Evolutionary conservation across 1,284 basidiomycete genomes (phyloP), one percentile per base, ranked within the genome.

Genomic region (Sporisorium exsertum): DNA sequence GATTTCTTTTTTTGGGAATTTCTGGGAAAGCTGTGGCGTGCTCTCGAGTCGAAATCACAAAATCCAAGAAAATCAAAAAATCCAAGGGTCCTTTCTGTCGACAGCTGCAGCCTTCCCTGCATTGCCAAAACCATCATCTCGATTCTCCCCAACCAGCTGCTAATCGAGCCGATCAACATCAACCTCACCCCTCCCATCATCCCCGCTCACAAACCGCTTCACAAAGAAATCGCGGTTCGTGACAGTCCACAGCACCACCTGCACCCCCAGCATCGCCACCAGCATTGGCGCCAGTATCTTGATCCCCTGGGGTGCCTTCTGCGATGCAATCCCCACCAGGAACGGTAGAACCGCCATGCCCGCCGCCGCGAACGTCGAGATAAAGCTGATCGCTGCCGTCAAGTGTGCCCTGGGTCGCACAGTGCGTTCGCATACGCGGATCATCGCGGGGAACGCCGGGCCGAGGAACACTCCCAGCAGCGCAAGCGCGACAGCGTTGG

Each of bases 311-410:
- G 75, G 58, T 2, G 67, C 60, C 26, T 58, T 54, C 29, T 81
- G 72, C 1, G 72, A 71, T 1, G 71, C 64, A 1, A 81, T 45
- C 2, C 79, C 77, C 2, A 81, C 66, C 13, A 79, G 24, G 7
- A 81, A 58, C 13, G 79, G 79, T 40, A 81, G 42, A 27, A 79
- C 27, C 0, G 79, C 79, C 55, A 72, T 70, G 2, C 79, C 79
- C 15, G 77, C 73, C 3, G 69, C 59, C 3, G 70, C 75, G 33
- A 73, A 72, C 0, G 63, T 63, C 16, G 70, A 62, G 42, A 81
- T 68, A 52, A 74, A 77, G 27, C 67, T 64, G 50, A 81, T 65
- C 2, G 77, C 77, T 4, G 77, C 54, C 1, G 79, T 75, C 27
- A 80, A 57, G n/a, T 78, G 60, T 0, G 63, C 65, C 2, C 79